phyloP scores from a whole-genome alignment of 805 yeast species.

The Vanderwaltozyma yarrowii region DNA sequence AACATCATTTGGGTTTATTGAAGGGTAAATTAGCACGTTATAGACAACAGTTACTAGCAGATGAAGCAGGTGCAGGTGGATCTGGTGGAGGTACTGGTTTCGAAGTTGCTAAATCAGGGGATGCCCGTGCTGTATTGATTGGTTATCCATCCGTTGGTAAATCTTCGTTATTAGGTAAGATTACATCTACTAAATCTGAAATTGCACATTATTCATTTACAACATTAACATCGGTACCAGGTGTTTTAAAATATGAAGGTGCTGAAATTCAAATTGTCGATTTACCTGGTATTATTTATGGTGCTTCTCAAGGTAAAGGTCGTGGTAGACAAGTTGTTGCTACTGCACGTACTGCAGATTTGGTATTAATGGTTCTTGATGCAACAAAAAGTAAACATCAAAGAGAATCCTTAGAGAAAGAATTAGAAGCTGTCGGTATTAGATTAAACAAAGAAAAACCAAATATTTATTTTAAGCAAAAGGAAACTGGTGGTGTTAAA shows the following conservation, averaged over 20 bases:
- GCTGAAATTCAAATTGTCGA: conserved; percentile 97
- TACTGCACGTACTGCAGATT: conserved; percentile 89
- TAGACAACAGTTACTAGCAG: conserved; percentile 84
- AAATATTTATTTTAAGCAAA: conserved; percentile 60
- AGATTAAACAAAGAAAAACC: conserved; percentile 77
- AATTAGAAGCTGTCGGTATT: conserved; percentile 89
- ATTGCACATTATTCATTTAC: conserved; percentile 94
- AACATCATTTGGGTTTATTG: conserved; percentile 86
- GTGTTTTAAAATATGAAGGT: conserved; percentile 88
- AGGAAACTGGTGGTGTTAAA: conserved; percentile 88
- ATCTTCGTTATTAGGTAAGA: conserved; percentile 77
- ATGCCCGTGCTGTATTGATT: conserved; percentile 88
- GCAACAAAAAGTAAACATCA: conserved; percentile 93
- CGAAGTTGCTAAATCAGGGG: conserved; percentile 92
- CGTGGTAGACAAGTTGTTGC: conserved; percentile 96
- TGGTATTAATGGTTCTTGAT: conserved; percentile 86
- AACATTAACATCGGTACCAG: conserved; percentile 93
- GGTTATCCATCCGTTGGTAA: conserved; percentile 99
- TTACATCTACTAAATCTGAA: conserved; percentile 89
- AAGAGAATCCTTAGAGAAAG: conserved; percentile 74
- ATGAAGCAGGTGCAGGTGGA: conserved; percentile 61
- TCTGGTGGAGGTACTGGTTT: conserved; percentile 72
- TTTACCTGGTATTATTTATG: conserved; percentile 93
- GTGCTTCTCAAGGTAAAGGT: conserved; percentile 96
- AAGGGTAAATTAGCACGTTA: conserved; percentile 92